A percentile compares a stretch with the other conserved stretches of the same genome.
Evolutionary conservation across 192 early-diverging fungal genomes (phyloP).

Genomic region (Coemansia sp.): DNA sequence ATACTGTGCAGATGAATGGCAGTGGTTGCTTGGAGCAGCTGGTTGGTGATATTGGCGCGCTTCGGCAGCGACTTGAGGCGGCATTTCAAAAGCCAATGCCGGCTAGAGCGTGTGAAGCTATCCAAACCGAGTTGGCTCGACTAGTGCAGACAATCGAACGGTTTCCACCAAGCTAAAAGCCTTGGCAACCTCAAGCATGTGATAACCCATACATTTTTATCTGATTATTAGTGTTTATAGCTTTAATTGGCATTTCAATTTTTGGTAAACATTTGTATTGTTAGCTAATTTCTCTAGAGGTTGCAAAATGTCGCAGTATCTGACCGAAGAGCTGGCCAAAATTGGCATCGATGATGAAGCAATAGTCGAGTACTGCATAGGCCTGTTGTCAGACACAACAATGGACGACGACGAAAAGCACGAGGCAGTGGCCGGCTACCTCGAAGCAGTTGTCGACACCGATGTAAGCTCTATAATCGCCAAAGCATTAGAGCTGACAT

Average conservation of each 20-base stretch:
- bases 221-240: background rate
- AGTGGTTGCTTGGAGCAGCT: background rate
- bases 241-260: background rate
- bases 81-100: background rate
- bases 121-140: conserved; percentile 14
- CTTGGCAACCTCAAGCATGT: background rate
- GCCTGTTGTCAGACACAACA: conserved; percentile 26
- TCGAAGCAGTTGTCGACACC: conserved; percentile 25
- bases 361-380: conserved; percentile 44
- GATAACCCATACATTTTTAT: background rate
- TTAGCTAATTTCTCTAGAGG: background rate
- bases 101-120: background rate
- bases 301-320: conserved; percentile 29
- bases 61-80: conserved; percentile 4
- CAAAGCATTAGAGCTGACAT: conserved; percentile 12
- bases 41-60: background rate
- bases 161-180: background rate
- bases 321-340: conserved; percentile 16
- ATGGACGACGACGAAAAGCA: conserved; percentile 28
- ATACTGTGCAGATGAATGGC: background rate
- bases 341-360: conserved; percentile 44
- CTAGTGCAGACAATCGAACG: conserved; percentile 16
- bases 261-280: background rate
- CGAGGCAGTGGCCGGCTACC: conserved; percentile 38
- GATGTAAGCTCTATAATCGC: conserved; percentile 2